Evolutionary conservation across 306 rosid species (phyloP), one percentile per base, ranked within the genome.

Genomic region (Cucumis melo): DNA sequence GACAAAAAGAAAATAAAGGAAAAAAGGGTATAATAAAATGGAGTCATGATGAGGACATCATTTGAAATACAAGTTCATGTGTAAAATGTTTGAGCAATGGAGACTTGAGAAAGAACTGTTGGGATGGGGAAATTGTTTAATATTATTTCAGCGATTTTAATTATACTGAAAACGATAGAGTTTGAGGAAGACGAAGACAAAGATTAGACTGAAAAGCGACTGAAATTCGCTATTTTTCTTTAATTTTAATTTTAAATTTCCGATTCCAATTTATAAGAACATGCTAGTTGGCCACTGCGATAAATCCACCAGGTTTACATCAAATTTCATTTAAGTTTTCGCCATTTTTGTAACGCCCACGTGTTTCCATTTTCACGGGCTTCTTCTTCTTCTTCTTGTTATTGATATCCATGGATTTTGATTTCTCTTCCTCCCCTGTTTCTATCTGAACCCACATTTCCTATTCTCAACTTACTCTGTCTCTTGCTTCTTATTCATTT

Each of bases 351-450:
- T 32, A 32, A 34, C 6, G 32, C 24, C 48, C 63, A 73, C 77
- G 61, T 53, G 63, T 3, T 44, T 46, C 17, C 53, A 12, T 51
- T 16, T 51, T 51, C 56, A 51, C 56, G 20, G 56, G 56, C 51
- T 55, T 39, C 50, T n/a, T 97, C 21, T 83, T 88, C 88, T 88
- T 93, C 88, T 75, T 91, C 42, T 23, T 58, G 8, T 58, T 4
- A 6, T 58, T 23, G 1, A 61, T 27, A 15, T 61, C 41, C 20
- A 61, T 29, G 21, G 56, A 51, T 51, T 51, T 51, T 1, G 66
- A 27, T 34, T 54, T 54, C 59, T 54, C 59, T 54, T 19, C 23
- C 23, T 54, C 11, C 10, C 5, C 59, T 54, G 23, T 54, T 54
- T 54, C 23, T n/a, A 7, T 54, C 8, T 54, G 12, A 54, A 54